Conservation (phyloP, 106 monocot genomes). For the Dioscorea zingiberensis region DNA sequence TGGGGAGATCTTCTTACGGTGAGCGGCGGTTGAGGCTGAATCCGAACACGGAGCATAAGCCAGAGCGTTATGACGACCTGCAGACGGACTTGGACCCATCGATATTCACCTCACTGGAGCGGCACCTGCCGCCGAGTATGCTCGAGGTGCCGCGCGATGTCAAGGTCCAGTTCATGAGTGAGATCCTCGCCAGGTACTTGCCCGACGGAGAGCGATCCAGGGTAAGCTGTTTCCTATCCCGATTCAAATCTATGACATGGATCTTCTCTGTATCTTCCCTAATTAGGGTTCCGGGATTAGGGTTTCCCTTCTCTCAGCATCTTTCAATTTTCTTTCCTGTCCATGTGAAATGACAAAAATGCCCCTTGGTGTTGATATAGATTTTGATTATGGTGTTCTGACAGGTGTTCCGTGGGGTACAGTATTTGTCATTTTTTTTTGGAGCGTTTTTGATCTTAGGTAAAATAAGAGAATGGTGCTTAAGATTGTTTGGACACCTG, state of each 20-base stretch:
- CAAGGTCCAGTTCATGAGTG: conserved; percentile 83
- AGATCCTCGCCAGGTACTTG: conserved; percentile 73
- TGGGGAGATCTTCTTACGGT: conserved; percentile 28
- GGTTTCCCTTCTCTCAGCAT: conserved; percentile 14
- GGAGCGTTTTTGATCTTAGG: too few relatives aligned
- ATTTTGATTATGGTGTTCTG: neutral
- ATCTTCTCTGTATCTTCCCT: neutral
- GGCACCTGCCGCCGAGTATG: conserved; percentile 88
- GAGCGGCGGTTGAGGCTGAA: conserved; percentile 76
- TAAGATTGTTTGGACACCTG: too few relatives aligned
- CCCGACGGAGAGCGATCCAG: conserved; percentile 67
- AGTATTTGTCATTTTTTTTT: neutral
- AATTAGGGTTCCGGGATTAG: conserved; percentile 1
- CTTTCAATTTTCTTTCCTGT: neutral
- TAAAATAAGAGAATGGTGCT: too few relatives aligned
- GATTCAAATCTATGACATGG: neutral
- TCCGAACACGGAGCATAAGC: conserved; percentile 82
- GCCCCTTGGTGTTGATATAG: neutral
- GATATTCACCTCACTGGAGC: conserved; percentile 80
- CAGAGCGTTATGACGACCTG: conserved; percentile 79
- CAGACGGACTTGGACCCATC: conserved; percentile 61
- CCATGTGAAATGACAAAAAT: conserved; percentile 19
- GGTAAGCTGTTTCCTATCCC: conserved; percentile 24
- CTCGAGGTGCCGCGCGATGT: conserved; percentile 50
- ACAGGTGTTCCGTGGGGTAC: neutral